Base-by-base conservation (phyloP, 257 asterid species). In the Nicotiana attenuata region DNA sequence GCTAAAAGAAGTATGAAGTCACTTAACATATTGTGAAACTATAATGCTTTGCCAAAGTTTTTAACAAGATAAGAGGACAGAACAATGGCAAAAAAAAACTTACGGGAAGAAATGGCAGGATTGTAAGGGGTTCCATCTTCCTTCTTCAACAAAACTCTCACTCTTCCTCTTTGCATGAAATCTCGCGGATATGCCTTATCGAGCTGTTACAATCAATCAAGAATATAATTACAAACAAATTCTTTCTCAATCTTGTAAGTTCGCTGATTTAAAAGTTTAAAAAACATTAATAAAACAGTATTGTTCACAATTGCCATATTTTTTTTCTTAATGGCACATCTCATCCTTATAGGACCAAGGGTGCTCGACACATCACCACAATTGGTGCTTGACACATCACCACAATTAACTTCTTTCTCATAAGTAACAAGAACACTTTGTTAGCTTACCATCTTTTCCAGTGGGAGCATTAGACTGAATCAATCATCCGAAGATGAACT, bases 171-270 rank as follows among this genome's bases (percentile, higher is more conserved):
- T 92, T 96, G 97, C 97, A 94, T 92, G 88, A 92, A 96, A 91
- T 96, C 98, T 78, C 99, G 90, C 0, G 98, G 99, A 88, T 96
- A 96, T 11, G 98, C 97, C 94, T 96, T 96, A 76, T 94, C 99
- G 19, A 85, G 86, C 98, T 96, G 84, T 47, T 14, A 59, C 71
- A 31, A 60, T 55, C 17, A 60, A 22, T 29, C 57, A 7, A 22
- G 10, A 47, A 33, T 50, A 71, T 33, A 84, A 29, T 41, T 29
- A 73, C 59, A 64, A 65, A 19, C 24, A 75, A 24, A 1, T 14
- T 19, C 4, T 15, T 14, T 24, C 57, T 50, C 63, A 22, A 15
- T 24, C 45, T 50, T 50, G 50, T 50, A 7, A 15, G 45, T 75
- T 26, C 5, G 26, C 2, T 7, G 24, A 22, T 75, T 75, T 17